Evolutionary conservation across 2,329 filamentous ascomycete species (phyloP), one percentile per base, ranked within the genome.

Genomic region (Gaeumannomyces tritici): DNA sequence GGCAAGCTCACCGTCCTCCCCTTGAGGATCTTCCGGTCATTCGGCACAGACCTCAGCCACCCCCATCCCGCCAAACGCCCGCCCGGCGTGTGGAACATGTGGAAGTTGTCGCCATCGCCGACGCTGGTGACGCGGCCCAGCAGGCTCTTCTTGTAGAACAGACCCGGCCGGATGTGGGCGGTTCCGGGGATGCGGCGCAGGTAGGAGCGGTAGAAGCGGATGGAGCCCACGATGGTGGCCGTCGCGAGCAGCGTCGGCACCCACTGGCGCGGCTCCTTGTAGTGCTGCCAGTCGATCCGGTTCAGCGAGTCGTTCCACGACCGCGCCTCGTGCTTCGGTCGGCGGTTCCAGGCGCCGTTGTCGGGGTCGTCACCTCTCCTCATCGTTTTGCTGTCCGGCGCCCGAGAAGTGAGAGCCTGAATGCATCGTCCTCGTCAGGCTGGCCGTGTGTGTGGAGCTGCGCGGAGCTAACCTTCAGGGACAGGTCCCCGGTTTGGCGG

Each of bases 101-200:
- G 89, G 73, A 99, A 97, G 72, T 93, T 93, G 75, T 99, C 95
- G 4, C 92, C 96, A 80, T 99, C 95, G 55, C 96, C 95, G 28
- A 99, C 95, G 68, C 90, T 92, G 15, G 93, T 97, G 55, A 98
- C 95, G 65, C 83, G 84, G 18, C 95, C 95, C 68, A 93, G 89
- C 55, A 99, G 72, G 67, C 85, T 93, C 68, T 90, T 83, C 64
- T 80, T 86, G 57, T 90, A 85, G 72, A 93, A 93, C 71, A 88
- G 89, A 13, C 80, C 78, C 2, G 91, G 89, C 59, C 86, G 85
- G 67, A 99, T 89, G 71, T 92, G 83, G 28, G 83, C 80, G 47
- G 90, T 85, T 62, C 86, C 88, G 4, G 92, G 92, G 63, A 98
- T 91, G 61, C 95, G 89, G 47, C 91, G 89, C 59, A 99, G 79